A percentile compares a stretch with the other conserved stretches of the same genome.
These are phyloP conservation scores for Cercospora zeina DNA, from an alignment of 2,329 filamentous ascomycete genomes.

Conservation along the genomic window DNA sequence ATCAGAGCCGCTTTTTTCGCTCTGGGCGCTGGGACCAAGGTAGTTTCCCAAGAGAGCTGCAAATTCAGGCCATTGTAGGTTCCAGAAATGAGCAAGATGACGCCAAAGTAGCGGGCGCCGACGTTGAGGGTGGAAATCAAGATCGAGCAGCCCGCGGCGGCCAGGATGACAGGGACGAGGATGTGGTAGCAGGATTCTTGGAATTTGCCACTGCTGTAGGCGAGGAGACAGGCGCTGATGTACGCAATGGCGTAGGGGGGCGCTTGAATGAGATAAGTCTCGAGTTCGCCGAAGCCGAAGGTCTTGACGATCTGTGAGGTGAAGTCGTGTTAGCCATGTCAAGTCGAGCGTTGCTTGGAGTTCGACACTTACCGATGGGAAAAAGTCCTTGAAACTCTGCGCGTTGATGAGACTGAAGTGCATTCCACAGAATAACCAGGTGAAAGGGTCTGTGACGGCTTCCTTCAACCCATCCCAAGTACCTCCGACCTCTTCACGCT, in stretches of 20 bases:
- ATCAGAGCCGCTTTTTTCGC: slow-evolving; percentile 48
- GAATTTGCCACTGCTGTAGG: slow-evolving; percentile 37
- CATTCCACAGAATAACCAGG: slow-evolving; percentile 41
- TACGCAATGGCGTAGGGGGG: slow-evolving; percentile 44
- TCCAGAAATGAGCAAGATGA: slow-evolving; percentile 40
- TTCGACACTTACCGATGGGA: slow-evolving; percentile 35
- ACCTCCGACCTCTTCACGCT: slow-evolving; percentile 46
- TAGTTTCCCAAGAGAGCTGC: not conserved
- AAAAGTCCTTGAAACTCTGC: slow-evolving; percentile 40
- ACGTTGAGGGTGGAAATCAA: slow-evolving; percentile 39
- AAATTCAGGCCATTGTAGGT: slow-evolving; percentile 38
- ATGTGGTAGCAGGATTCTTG: slow-evolving; percentile 32
- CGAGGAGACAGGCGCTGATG: slow-evolving; percentile 31
- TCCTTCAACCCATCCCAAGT: slow-evolving; percentile 43
- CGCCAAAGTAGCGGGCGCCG: slow-evolving; percentile 38
- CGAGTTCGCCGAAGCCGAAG: slow-evolving; percentile 16
- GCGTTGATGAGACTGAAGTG: slow-evolving; percentile 43
- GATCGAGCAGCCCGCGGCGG: slow-evolving; percentile 33
- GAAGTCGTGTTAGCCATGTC: not conserved
- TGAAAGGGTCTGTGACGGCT: slow-evolving; percentile 38
- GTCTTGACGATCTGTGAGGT: not conserved
- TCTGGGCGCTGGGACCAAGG: slow-evolving; percentile 44
- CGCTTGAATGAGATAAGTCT: slow-evolving; percentile 47
- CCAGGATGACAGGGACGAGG: slow-evolving; percentile 29
- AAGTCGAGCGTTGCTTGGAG: not conserved